phyloP scores from a whole-genome alignment of 2,329 filamentous ascomycete genomes.

The Ascochyta rabiei region DNA sequence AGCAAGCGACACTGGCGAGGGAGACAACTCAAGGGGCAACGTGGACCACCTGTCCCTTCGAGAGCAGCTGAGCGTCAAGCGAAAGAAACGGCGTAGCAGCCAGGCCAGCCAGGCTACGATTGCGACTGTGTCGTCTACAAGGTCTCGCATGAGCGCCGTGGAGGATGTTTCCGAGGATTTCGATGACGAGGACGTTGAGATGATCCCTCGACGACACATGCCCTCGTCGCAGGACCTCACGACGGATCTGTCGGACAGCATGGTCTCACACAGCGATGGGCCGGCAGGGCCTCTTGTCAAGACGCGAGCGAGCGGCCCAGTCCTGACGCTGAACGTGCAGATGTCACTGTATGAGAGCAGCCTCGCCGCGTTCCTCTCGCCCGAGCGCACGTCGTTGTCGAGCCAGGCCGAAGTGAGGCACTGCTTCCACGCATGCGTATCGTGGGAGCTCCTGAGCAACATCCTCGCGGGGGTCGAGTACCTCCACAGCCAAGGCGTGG shows the following conservation, averaged over 20 bases:
- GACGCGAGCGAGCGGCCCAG: constrained; percentile 28
- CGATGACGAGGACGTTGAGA: constrained; percentile 57
- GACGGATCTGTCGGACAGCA: constrained; percentile 36
- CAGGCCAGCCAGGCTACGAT: constrained; percentile 47
- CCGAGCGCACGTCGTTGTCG: constrained; percentile 18
- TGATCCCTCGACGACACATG: constrained; percentile 47
- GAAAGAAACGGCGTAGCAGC: constrained; percentile 35
- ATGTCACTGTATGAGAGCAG: constrained; percentile 70
- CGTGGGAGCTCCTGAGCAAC: constrained; percentile 62
- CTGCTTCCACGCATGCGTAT: constrained; percentile 66
- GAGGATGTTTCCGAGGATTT: constrained; percentile 44
- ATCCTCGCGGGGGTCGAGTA: constrained; percentile 70
- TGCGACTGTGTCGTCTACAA: constrained; percentile 48
- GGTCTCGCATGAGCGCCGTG: constrained; percentile 50
- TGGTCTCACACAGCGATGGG: constrained; percentile 47
- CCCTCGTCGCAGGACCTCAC: constrained; percentile 26
- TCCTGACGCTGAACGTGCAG: constrained; percentile 67
- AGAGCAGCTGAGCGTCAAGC: constrained; percentile 42
- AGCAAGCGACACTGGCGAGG: constrained; percentile 28
- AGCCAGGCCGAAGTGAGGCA: constrained; percentile 51
- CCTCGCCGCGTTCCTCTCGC: constrained; percentile 62
- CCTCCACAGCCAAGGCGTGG: constrained; percentile 64
- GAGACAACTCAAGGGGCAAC: neutral
- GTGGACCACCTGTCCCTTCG: constrained; percentile 15
- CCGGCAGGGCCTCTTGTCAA: constrained; percentile 30